Evolutionary conservation across 1,284 basidiomycete genomes (phyloP).

Genomic region (Ustilago vetiveriae): DNA sequence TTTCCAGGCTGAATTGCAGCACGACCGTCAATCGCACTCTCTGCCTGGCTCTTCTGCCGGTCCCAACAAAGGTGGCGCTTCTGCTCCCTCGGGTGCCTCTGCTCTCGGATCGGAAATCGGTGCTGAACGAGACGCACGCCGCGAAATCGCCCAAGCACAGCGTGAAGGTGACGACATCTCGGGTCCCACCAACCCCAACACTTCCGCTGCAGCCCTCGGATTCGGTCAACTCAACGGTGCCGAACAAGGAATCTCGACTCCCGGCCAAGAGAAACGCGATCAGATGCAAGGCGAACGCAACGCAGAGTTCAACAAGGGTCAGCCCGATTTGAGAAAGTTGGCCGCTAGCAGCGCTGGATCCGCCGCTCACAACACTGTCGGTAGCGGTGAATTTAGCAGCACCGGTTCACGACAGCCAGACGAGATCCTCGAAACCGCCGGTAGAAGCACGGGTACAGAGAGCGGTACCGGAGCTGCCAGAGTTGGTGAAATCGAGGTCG

Average conservation of each 20-base stretch:
- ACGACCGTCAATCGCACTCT: slow-evolving; percentile 21
- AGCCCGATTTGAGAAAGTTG: slow-evolving; percentile 26
- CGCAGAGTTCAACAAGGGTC: slow-evolving; percentile 20
- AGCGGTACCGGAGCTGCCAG: slow-evolving; percentile 22
- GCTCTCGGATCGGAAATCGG: slow-evolving; percentile 33
- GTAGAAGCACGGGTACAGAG: slow-evolving; percentile 29
- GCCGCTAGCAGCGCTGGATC: slow-evolving; percentile 17
- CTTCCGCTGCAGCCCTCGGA: slow-evolving; percentile 8
- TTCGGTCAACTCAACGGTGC: slow-evolving; percentile 46
- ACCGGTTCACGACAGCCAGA: slow-evolving; percentile 11
- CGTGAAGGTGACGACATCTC: slow-evolving; percentile 31
- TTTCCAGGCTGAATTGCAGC: slow-evolving; percentile 28
- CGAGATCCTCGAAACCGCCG: slow-evolving; percentile 19
- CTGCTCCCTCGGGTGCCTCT: slow-evolving; percentile 19
- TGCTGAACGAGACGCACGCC: slow-evolving; percentile 33
- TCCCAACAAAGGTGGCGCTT: slow-evolving; percentile 33
- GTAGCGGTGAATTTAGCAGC: neutral
- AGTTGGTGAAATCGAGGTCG: slow-evolving; percentile 20
- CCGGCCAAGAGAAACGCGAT: slow-evolving; percentile 31
- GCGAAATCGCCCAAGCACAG: slow-evolving; percentile 27
- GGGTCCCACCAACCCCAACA: neutral
- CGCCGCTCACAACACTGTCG: slow-evolving; percentile 2
- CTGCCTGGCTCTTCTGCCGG: slow-evolving; percentile 34
- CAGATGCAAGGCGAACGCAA: slow-evolving; percentile 32
- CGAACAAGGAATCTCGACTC: slow-evolving; percentile 38